phyloP scores from a whole-genome alignment of 208 protist genomes.

The Acanthamoeba triangularis region DNA sequence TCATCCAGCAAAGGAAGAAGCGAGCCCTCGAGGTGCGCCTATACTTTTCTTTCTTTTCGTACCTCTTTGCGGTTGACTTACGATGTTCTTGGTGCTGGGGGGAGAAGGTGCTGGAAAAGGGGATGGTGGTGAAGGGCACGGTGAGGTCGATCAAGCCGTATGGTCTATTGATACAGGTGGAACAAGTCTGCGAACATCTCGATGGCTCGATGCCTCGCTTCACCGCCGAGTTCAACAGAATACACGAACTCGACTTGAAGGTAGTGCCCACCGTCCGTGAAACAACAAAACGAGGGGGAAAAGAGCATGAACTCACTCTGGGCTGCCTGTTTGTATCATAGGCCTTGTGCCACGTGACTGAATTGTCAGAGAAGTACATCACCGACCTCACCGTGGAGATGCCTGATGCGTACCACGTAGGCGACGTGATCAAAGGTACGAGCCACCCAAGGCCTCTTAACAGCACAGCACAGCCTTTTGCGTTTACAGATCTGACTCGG shows the following conservation, averaged over 20 bases:
- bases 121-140: constrained; percentile 72
- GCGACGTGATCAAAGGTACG: constrained; percentile 65
- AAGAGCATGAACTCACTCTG: not conserved
- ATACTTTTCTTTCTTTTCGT: not conserved
- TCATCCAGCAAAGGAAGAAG: constrained; percentile 23
- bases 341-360: constrained; percentile 55
- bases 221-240: constrained; percentile 35
- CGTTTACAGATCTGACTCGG: no score
- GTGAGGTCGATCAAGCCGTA: constrained; percentile 53
- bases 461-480: not conserved
- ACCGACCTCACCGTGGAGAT: constrained; percentile 64
- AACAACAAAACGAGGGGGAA: not conserved
- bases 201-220: constrained; percentile 34
- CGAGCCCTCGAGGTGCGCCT: constrained; percentile 23
- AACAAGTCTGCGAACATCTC: constrained; percentile 41
- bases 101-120: constrained; percentile 12
- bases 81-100: not conserved
- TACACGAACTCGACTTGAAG: constrained; percentile 44
- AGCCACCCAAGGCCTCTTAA: not conserved
- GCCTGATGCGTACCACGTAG: constrained; percentile 44
- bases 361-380: constrained; percentile 45
- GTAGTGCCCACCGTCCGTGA: not conserved
- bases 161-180: constrained; percentile 28
- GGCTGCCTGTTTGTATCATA: not conserved
- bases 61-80: not conserved